Evolutionary conservation across 495 filamentous ascomycete genomes (phyloP).

Genomic region (Annulohypoxylon moriforme): DNA sequence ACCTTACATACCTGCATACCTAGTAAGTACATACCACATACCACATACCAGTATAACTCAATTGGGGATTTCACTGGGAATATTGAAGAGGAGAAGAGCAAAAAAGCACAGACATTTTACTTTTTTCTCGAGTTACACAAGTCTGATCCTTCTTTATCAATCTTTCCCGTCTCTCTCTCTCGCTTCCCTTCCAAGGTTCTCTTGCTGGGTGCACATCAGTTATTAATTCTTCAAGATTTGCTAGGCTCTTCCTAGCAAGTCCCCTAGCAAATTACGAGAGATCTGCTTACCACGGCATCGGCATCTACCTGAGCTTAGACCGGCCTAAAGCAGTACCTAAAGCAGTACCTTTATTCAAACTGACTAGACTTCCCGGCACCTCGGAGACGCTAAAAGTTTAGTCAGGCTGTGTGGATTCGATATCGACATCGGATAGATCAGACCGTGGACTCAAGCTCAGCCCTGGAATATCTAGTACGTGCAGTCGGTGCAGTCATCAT

Average conservation of each 20-base stretch:
- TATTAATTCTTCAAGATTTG: not conserved
- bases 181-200: not conserved
- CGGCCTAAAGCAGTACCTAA: conserved; percentile 5
- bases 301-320: conserved; percentile 9
- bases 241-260: not conserved
- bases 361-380: conserved; percentile 22
- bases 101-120: conserved; percentile 9
- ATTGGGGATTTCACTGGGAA: not conserved
- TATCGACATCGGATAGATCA: conserved; percentile 1
- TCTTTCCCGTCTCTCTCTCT: not conserved
- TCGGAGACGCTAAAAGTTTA: conserved; percentile 34
- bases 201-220: not conserved
- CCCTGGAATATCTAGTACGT: not conserved
- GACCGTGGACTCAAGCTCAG: not conserved
- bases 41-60: not conserved
- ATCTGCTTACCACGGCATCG: conserved; percentile 9
- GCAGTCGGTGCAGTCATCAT: not conserved
- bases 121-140: not conserved
- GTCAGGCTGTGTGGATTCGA: conserved; percentile 15
- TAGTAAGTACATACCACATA: not conserved
- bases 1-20: conserved; percentile 1
- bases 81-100: not conserved
- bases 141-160: conserved; percentile 13
- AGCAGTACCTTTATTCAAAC: conserved; percentile 18
- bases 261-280: conserved; percentile 4